These are phyloP conservation scores for Lotmaria passim DNA, from an alignment of 208 protist species.

Conservation along the genomic window DNA sequence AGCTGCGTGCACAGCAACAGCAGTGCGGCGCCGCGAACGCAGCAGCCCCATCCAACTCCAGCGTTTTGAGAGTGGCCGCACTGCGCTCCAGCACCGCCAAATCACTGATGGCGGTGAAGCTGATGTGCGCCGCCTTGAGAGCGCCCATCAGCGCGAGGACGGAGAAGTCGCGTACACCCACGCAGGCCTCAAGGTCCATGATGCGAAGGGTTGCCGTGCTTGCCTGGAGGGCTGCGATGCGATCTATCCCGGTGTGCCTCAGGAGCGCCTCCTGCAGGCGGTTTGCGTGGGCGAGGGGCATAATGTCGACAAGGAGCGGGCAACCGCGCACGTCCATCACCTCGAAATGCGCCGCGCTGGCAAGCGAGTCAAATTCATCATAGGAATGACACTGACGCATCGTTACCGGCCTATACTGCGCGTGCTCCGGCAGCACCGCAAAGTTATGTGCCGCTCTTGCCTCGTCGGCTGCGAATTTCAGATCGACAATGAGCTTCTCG, in stretches of 20 bases:
- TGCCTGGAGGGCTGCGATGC: conserved; percentile 1
- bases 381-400: conserved; percentile 5
- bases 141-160: not conserved
- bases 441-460: conserved; percentile 6
- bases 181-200: conserved; percentile 7
- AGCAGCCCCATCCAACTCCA: conserved; percentile 11
- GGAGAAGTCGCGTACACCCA: not conserved
- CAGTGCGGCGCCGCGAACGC: not conserved
- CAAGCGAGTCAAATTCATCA: not conserved
- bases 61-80: conserved; percentile 1
- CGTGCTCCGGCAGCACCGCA: not conserved
- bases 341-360: conserved; percentile 2
- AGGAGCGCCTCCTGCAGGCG: conserved; percentile 8
- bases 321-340: conserved; percentile 26
- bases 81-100: not conserved
- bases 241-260: conserved; percentile 2
- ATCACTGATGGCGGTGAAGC: conserved; percentile 6
- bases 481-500: conserved; percentile 1
- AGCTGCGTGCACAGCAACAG: not conserved
- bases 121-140: not conserved
- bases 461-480: conserved; percentile 2
- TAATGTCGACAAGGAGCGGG: conserved; percentile 12
- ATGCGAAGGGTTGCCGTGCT: conserved; percentile 1
- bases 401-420: not conserved
- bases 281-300: not conserved